Evolutionary conservation across 1,284 basidiomycete genomes (phyloP).

Genomic region (Fomitopsis palustris): DNA sequence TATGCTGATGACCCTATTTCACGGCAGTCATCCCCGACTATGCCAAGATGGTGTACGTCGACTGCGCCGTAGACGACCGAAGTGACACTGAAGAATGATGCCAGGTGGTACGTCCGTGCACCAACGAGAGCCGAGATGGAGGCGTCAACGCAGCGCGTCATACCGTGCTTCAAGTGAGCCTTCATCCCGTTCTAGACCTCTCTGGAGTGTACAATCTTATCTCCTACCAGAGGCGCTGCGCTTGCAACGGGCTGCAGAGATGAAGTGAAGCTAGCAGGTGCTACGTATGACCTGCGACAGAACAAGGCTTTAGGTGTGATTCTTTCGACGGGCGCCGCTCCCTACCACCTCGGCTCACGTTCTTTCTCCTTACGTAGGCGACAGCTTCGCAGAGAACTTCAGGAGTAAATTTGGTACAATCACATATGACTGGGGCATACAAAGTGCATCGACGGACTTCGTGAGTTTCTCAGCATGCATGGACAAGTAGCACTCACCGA

Average conservation of each 20-base stretch:
- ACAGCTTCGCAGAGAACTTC: constrained; percentile 38
- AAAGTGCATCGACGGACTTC: constrained; percentile 68
- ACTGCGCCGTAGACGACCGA: no score
- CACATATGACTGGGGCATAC: constrained; percentile 44
- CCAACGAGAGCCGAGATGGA: constrained; percentile 59
- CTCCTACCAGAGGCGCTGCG: constrained; percentile 60
- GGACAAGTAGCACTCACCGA: not conserved
- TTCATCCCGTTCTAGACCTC: not conserved
- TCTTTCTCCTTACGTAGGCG: constrained; percentile 33
- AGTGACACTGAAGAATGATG: no score
- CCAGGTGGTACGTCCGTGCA: constrained; percentile 63
- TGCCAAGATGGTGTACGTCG: constrained; percentile 48
- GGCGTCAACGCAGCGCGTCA: constrained; percentile 53
- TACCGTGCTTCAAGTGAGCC: constrained; percentile 68
- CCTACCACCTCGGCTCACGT: not conserved
- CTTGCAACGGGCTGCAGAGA: constrained; percentile 67
- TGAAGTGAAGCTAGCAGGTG: constrained; percentile 37
- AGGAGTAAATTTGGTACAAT: not conserved
- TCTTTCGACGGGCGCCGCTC: not conserved
- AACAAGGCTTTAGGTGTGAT: constrained; percentile 53
- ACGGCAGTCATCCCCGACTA: constrained; percentile 75
- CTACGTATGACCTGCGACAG: constrained; percentile 61
- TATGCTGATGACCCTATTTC: not conserved
- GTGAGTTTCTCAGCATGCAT: constrained; percentile 35
- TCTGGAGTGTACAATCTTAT: no score